A percentile compares a stretch with the other conserved stretches of the same genome.
phyloP scores from a whole-genome alignment of 2,329 filamentous ascomycete species.

The Fusarium sp. region DNA sequence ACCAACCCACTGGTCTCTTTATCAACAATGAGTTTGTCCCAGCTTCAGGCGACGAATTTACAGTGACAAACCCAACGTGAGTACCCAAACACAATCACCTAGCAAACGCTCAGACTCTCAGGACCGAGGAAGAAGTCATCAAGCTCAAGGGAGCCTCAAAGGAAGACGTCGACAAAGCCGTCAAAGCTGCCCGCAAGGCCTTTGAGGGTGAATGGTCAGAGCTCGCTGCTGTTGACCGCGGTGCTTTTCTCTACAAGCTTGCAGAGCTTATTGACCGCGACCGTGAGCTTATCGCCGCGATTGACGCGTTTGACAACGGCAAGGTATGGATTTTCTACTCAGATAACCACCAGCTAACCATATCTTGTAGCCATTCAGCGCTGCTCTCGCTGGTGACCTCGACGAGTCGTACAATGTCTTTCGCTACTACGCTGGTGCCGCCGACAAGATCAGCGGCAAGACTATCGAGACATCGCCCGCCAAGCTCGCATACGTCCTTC shows the following conservation, averaged over 20 bases:
- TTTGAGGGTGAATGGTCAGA: slow-evolving; percentile 43
- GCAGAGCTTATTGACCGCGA: slow-evolving; percentile 40
- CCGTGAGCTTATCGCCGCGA: slow-evolving; percentile 41
- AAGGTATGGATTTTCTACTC: slow-evolving; percentile 17
- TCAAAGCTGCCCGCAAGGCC: slow-evolving; percentile 38
- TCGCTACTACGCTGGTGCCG: slow-evolving; percentile 76
- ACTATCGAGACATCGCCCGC: slow-evolving; percentile 71
- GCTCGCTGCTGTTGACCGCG: slow-evolving; percentile 37
- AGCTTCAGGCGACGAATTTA: slow-evolving; percentile 39
- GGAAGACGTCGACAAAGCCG: slow-evolving; percentile 39
- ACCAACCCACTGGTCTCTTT: slow-evolving; percentile 53
- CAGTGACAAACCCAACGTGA: slow-evolving; percentile 38
- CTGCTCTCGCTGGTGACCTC: slow-evolving; percentile 68
- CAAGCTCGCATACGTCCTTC: slow-evolving; percentile 75
- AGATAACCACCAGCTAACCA: background rate
- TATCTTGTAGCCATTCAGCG: slow-evolving; percentile 29
- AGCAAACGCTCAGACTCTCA: background rate
- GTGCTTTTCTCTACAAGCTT: slow-evolving; percentile 39
- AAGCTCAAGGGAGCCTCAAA: slow-evolving; percentile 37
- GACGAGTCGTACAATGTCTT: slow-evolving; percentile 54
- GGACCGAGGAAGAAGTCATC: slow-evolving; percentile 41
- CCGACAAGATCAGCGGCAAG: slow-evolving; percentile 76
- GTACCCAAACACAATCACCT: background rate
- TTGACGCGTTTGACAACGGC: slow-evolving; percentile 43
- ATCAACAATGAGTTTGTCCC: slow-evolving; percentile 45